Evolutionary conservation across 73 alveolate genomes (phyloP).

Genomic region (Paramecium biaurelia): DNA sequence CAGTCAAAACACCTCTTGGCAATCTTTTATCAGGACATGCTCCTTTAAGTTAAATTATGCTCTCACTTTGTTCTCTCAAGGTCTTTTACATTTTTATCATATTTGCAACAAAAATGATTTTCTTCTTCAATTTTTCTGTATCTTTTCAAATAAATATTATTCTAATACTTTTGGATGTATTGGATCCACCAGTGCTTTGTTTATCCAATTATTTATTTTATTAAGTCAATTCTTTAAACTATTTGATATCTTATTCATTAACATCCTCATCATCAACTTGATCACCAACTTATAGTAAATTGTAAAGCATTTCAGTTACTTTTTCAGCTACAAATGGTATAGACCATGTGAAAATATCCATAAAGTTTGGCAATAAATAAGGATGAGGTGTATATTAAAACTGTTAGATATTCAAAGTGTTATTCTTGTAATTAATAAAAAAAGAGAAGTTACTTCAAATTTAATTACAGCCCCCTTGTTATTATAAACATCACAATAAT

Average conservation of each 20-base stretch:
- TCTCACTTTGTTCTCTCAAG: constrained; percentile 82
- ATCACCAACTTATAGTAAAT: constrained; percentile 63
- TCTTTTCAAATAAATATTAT: background rate
- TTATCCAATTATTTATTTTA: background rate
- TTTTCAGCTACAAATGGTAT: constrained; percentile 92
- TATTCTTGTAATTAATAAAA: constrained; percentile 44
- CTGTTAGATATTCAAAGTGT: constrained; percentile 87
- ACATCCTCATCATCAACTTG: constrained; percentile 55
- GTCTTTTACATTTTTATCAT: constrained; percentile 62
- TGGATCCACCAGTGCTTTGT: background rate
- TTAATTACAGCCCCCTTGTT: constrained; percentile 94
- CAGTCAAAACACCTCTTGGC: constrained; percentile 85
- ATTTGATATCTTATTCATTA: constrained; percentile 62
- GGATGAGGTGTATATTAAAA: constrained; percentile 93
- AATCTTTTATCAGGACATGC: constrained; percentile 92
- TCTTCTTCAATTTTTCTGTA: constrained; percentile 39
- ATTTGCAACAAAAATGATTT: constrained; percentile 42
- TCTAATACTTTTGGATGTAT: background rate
- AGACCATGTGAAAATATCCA: constrained; percentile 92
- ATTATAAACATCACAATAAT: constrained; percentile 95
- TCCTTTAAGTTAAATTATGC: constrained; percentile 89
- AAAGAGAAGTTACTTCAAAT: constrained; percentile 63
- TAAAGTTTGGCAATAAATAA: constrained; percentile 84
- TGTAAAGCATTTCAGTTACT: constrained; percentile 81
- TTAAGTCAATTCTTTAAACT: constrained; percentile 43